Percentiles rank a stretch among this genome's conserved stretches.
These are phyloP conservation scores for Trametes sanguinea DNA, from an alignment of 768 basidiomycete species.

Conservation along the genomic window DNA sequence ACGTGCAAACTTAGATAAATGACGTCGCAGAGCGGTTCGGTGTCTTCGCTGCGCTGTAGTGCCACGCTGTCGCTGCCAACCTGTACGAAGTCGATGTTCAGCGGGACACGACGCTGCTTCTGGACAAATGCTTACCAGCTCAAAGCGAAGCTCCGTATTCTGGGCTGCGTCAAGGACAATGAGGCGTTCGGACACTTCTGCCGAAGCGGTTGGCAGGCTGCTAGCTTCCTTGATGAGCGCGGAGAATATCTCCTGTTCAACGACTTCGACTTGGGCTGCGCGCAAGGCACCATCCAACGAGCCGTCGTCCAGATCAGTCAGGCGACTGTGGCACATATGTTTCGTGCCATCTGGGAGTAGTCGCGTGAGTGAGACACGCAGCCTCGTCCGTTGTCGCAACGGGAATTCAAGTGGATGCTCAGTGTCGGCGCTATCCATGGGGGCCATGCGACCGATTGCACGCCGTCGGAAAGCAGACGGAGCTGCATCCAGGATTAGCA, in stretches of 20 bases:
- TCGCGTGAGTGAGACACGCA: constrained; percentile 58
- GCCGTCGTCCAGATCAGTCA: constrained; percentile 33
- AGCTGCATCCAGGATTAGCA: constrained; percentile 45
- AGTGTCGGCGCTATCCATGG: constrained; percentile 40
- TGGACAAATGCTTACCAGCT: constrained; percentile 53
- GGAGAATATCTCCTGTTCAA: constrained; percentile 82
- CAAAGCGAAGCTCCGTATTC: constrained; percentile 66
- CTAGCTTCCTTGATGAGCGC: constrained; percentile 77
- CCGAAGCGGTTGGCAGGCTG: constrained; percentile 70
- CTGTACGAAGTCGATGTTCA: constrained; percentile 20
- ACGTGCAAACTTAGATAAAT: constrained; percentile 66
- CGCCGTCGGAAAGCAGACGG: constrained; percentile 61
- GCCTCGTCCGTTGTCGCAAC: constrained; percentile 59
- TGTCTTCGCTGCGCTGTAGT: neutral
- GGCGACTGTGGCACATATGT: constrained; percentile 40
- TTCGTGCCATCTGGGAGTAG: constrained; percentile 37
- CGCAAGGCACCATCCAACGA: constrained; percentile 55
- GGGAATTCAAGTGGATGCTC: constrained; percentile 56
- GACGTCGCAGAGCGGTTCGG: constrained; percentile 54
- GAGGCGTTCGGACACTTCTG: constrained; percentile 75
- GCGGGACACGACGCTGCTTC: neutral
- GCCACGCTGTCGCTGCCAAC: constrained; percentile 29
- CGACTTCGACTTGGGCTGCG: constrained; percentile 66
- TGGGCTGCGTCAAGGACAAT: constrained; percentile 79
- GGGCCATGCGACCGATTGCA: constrained; percentile 70